phyloP scores from a whole-genome alignment of 176 grass and related monocot genomes.

The Avena atlantica region DNA sequence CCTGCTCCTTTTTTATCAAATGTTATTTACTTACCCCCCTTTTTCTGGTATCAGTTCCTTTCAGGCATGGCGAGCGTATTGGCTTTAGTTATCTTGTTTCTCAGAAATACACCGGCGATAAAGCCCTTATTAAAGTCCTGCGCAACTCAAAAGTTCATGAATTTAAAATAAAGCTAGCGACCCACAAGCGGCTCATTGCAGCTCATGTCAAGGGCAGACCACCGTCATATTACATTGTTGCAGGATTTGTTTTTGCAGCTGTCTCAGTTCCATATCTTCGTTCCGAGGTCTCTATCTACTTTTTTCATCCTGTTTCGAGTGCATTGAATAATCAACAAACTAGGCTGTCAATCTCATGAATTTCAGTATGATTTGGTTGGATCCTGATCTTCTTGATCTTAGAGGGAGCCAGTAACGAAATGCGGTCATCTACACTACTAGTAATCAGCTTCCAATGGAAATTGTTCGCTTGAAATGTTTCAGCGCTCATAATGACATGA shows the following conservation, averaged over 20 bases:
- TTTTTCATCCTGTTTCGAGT: not conserved
- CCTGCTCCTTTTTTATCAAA: slow-evolving; percentile 2
- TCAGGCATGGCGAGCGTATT: slow-evolving; percentile 98
- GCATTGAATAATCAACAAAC: slow-evolving; percentile 25
- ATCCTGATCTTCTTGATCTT: slow-evolving; percentile 13
- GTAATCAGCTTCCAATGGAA: not conserved
- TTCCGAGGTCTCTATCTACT: slow-evolving; percentile 69
- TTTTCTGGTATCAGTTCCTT: slow-evolving; percentile 67
- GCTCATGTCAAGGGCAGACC: slow-evolving; percentile 88
- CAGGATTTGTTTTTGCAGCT: slow-evolving; percentile 93
- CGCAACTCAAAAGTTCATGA: slow-evolving; percentile 74
- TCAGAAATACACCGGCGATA: slow-evolving; percentile 96
- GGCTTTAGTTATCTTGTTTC: slow-evolving; percentile 97
- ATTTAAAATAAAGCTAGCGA: slow-evolving; percentile 84
- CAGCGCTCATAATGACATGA: not conserved
- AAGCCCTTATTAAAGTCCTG: slow-evolving; percentile 81
- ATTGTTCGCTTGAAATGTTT: not conserved
- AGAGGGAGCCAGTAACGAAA: not conserved
- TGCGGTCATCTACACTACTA: not conserved
- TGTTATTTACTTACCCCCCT: slow-evolving; percentile 21
- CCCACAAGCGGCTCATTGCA: slow-evolving; percentile 83
- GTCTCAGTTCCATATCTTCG: slow-evolving; percentile 96
- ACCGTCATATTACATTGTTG: slow-evolving; percentile 99
- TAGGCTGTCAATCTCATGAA: not conserved
- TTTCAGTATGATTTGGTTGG: slow-evolving; percentile 34